Evolutionary conservation across 495 filamentous ascomycete genomes (phyloP), one percentile per base, ranked within the genome.

Genomic region (Recurvomyces mirabilis): DNA sequence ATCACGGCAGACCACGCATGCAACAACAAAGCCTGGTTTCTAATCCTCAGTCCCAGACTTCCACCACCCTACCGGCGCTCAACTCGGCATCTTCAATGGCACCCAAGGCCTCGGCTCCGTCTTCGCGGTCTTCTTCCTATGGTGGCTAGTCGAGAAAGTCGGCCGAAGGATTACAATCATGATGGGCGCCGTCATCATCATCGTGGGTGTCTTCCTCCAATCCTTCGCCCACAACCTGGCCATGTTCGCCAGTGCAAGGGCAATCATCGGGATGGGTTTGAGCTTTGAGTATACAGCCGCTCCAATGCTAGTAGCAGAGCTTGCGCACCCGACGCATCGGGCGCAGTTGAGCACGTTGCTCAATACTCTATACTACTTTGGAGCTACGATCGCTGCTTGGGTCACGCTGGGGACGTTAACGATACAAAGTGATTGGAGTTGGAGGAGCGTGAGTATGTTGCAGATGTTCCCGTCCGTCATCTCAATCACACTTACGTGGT

Each of bases 361-460:
- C 21, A 46, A 46, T 21, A 46, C 43, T 4, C 32, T 46, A 4
- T 46, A 46, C 43, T 25, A 46, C 43, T 46, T 46, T 14, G 32
- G 41, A 14, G 33, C 32, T 6, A 38, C 37, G 1, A 19, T 74
- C 30, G 70, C 72, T 6, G 65, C 70, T 3, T 73, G 72, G 39
- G 46, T 74, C 26, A 65, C 67, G 9, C 67, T 72, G 25, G 71
- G 71, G 7, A 75, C 73, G 29, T 55, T 67, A 21, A 61, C 63
- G 41, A 59, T 66, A 60, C 47, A 60, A 34, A 69, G 58, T 35
- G 69, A 71, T n/a, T 63, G 68, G 68, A 67, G 69, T 19, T 77
- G 72, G 73, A 62, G 73, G 33, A 52, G 69, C 11, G 71, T 71
- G 10, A 70, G 69, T 15, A 55, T 75, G 7, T 52, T 75, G 44